Evolutionary conservation across 2,329 filamentous ascomycete genomes (phyloP).

Genomic region (Penicillium sp.): DNA sequence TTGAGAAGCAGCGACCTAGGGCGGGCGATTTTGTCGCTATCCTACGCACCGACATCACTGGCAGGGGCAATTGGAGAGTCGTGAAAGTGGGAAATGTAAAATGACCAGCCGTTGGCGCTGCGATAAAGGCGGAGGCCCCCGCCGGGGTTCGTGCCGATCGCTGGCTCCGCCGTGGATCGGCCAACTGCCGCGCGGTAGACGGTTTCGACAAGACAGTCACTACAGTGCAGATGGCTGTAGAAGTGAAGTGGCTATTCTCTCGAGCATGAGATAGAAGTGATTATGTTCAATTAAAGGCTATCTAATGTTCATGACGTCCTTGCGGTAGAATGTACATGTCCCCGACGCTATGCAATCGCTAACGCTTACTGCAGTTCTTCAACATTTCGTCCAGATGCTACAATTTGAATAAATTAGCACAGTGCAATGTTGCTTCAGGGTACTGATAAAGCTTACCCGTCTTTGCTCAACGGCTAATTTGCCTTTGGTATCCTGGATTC

Average conservation of each 20-base stretch:
- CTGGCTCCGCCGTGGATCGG: constrained; percentile 4
- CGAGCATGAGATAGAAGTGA: not conserved
- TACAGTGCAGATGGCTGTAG: no score
- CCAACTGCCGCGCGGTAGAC: not conserved
- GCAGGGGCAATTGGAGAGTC: constrained; percentile 11
- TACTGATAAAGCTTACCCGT: constrained; percentile 38
- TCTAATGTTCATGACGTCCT: constrained; percentile 5
- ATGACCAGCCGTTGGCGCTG: constrained; percentile 8
- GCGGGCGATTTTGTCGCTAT: constrained; percentile 10
- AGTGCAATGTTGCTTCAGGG: not conserved
- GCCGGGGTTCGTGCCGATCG: constrained; percentile 17
- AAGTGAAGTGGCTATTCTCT: not conserved
- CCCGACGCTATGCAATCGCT: constrained; percentile 16
- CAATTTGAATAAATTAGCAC: not conserved
- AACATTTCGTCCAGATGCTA: constrained; percentile 44
- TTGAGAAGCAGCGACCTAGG: constrained; percentile 46
- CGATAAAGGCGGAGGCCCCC: constrained; percentile 7
- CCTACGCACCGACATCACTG: constrained; percentile 17
- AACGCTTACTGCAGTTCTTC: constrained; percentile 38
- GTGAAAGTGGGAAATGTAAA: constrained; percentile 10
- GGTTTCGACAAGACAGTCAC: not conserved
- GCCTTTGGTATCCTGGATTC: constrained; percentile 47
- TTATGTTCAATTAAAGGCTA: constrained; percentile 11
- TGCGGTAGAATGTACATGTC: constrained; percentile 11
- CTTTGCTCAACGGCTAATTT: constrained; percentile 68